Conservation (phyloP, 257 asterid genomes). For the Vinca minor region DNA sequence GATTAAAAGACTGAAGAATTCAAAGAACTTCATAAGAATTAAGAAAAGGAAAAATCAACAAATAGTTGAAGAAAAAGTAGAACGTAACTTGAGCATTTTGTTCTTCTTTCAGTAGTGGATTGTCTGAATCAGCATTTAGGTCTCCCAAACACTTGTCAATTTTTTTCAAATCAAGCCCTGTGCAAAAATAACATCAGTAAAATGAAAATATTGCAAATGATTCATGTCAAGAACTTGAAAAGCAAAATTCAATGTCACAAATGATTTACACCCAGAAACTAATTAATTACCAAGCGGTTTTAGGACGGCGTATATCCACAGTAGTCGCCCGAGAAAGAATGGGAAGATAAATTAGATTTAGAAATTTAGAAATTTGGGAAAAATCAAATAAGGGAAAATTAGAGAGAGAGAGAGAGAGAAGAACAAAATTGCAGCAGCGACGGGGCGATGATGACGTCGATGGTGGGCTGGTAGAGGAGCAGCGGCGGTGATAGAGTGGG, state of each 20-base stretch:
- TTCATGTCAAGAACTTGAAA: too few relatives aligned
- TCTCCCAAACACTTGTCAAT: constrained; percentile 73
- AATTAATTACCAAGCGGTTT: constrained; percentile 45
- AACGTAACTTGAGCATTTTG: constrained; percentile 61
- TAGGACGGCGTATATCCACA: too few relatives aligned
- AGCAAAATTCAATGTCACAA: constrained; percentile 2
- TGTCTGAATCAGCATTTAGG: constrained; percentile 51
- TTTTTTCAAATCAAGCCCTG: constrained; percentile 56
- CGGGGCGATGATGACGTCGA: too few relatives aligned
- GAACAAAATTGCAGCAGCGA: too few relatives aligned
- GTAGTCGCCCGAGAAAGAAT: too few relatives aligned
- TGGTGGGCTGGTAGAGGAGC: too few relatives aligned
- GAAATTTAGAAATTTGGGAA: too few relatives aligned
- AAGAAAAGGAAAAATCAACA: constrained; percentile 1
- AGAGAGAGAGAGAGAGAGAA: too few relatives aligned
- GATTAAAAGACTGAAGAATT: background rate
- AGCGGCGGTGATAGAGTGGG: too few relatives aligned
- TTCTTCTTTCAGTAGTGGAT: constrained; percentile 60
- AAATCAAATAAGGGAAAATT: too few relatives aligned
- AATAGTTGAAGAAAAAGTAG: background rate
- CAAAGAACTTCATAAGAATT: background rate
- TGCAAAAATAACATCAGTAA: constrained; percentile 1
- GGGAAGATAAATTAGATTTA: too few relatives aligned
- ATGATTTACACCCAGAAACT: background rate
- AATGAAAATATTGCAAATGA: too few relatives aligned